phyloP scores from a whole-genome alignment of 768 basidiomycete genomes.

The Lactifluus volemus region DNA sequence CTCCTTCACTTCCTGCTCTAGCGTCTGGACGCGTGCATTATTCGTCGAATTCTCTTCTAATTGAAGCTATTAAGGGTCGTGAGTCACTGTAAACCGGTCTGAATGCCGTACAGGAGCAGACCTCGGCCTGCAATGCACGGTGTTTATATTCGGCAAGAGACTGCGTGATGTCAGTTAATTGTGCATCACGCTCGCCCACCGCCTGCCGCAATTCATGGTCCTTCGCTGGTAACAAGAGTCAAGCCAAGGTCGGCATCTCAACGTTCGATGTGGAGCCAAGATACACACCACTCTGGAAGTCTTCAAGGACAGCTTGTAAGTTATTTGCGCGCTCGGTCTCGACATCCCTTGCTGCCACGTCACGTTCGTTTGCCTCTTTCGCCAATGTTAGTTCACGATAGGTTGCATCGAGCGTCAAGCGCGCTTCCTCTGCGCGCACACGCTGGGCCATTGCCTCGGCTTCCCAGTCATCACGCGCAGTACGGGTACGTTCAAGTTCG shows the following conservation, averaged over 20 bases:
- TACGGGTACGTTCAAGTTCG: conserved; percentile 80
- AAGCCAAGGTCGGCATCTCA: conserved; percentile 12
- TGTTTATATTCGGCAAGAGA: conserved; percentile 87
- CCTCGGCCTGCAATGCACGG: conserved; percentile 83
- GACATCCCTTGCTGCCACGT: conserved; percentile 46
- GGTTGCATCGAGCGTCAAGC: conserved; percentile 44
- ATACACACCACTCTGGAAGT: conserved; percentile 82
- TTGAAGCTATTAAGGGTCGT: conserved; percentile 42
- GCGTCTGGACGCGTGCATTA: conserved; percentile 53
- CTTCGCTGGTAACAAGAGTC: conserved; percentile 47
- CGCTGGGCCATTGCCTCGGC: conserved; percentile 54
- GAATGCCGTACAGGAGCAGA: conserved; percentile 25
- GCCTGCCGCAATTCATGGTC: conserved; percentile 85
- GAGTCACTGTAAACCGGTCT: not conserved
- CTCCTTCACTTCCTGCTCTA: conserved; percentile 91
- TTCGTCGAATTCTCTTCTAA: conserved; percentile 66
- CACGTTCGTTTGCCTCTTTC: conserved; percentile 47
- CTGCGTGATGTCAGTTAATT: conserved; percentile 57
- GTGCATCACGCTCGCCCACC: conserved; percentile 72
- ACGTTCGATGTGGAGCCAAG: not conserved
- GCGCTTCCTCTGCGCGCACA: conserved; percentile 60
- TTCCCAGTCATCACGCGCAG: conserved; percentile 76
- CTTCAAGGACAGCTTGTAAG: conserved; percentile 86
- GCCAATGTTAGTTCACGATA: conserved; percentile 62
- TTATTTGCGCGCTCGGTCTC: conserved; percentile 74